These are phyloP conservation scores for Knoxdaviesia capensis DNA, from an alignment of 2,329 filamentous ascomycete species.

Conservation along the genomic window DNA sequence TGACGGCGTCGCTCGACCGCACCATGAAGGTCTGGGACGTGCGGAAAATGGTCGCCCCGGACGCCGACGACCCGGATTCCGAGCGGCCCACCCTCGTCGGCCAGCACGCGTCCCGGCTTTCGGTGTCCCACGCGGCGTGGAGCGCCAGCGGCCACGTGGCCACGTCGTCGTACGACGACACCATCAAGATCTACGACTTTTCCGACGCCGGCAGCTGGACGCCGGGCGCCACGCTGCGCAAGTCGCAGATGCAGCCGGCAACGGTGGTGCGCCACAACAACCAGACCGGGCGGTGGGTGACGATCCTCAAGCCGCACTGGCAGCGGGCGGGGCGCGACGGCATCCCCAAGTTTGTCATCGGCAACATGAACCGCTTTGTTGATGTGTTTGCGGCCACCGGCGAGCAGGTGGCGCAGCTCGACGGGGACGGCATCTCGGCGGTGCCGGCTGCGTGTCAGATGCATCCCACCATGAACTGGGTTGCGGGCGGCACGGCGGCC, in stretches of 20 bases:
- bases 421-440: slow-evolving; percentile 77
- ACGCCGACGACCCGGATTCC: slow-evolving; percentile 33
- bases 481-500: slow-evolving; percentile 76
- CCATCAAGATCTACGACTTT: slow-evolving; percentile 80
- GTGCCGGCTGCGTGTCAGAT: slow-evolving; percentile 87
- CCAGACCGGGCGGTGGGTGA: slow-evolving; percentile 88
- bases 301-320: slow-evolving; percentile 69
- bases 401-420: slow-evolving; percentile 72
- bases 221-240: slow-evolving; percentile 32
- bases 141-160: slow-evolving; percentile 69
- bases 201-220: slow-evolving; percentile 38
- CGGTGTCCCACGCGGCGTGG: slow-evolving; percentile 85
- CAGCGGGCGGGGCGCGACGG: slow-evolving; percentile 59
- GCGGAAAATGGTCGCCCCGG: slow-evolving; percentile 51
- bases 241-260: slow-evolving; percentile 46
- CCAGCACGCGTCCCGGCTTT: slow-evolving; percentile 64
- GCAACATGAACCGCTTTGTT: slow-evolving; percentile 82
- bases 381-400: slow-evolving; percentile 73
- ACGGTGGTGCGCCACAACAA: slow-evolving; percentile 70
- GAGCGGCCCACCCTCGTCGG: slow-evolving; percentile 45
- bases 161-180: slow-evolving; percentile 88
- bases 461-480: slow-evolving; percentile 75
- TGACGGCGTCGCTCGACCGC: slow-evolving; percentile 77
- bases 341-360: slow-evolving; percentile 76
- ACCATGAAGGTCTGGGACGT: slow-evolving; percentile 87